Evolutionary conservation across 805 yeast genomes (phyloP), one percentile per base, ranked within the genome.

Genomic region (Yamadazyma nakazawae): DNA sequence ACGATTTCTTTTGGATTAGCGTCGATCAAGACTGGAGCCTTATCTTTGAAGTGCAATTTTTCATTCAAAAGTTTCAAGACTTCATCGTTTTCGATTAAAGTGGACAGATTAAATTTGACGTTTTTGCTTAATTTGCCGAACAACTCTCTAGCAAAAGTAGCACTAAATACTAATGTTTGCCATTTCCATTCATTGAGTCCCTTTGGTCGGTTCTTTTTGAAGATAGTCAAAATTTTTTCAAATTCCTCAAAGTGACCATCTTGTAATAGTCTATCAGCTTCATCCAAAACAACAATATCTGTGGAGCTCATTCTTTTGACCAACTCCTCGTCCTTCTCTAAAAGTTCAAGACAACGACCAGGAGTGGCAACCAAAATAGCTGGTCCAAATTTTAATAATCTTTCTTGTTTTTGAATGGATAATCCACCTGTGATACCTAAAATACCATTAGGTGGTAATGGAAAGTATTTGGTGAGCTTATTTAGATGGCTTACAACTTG

Each of bases 231-330:
- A 48, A 88, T 85, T 58, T 57, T 85, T 55, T 85, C 95, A 53
- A 94, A 79, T 63, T 94, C 99, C 49, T 88, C 95, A 61, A 92
- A 94, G 66, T 91, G 98, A 2, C 98, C 97, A 59, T 91, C 96
- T 65, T 92, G 97, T 43, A 94, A 74, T 52, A 94, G 70, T 64
- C 99, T 76, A 71, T 94, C 99, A 11, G 99, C 99, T 65, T 94
- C 99, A 72, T 94, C 99, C 28, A 92, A 72, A 0, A 91, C 96
- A 2, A 79, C 46, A 8, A 73, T 67, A 46, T 77, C 81, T 3
- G 79, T 69, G 12, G 70, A 60, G 11, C 81, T 73, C 43, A 78
- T 53, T 49, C 75, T 59, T 19, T 58, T 60, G 3, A 70, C 64
- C 13, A 74, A 49, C 34, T 72, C 77, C 48, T 79, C 73, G 38